Conservation (phyloP, 2,329 filamentous ascomycete genomes). For the Aspergillus udagawae region DNA sequence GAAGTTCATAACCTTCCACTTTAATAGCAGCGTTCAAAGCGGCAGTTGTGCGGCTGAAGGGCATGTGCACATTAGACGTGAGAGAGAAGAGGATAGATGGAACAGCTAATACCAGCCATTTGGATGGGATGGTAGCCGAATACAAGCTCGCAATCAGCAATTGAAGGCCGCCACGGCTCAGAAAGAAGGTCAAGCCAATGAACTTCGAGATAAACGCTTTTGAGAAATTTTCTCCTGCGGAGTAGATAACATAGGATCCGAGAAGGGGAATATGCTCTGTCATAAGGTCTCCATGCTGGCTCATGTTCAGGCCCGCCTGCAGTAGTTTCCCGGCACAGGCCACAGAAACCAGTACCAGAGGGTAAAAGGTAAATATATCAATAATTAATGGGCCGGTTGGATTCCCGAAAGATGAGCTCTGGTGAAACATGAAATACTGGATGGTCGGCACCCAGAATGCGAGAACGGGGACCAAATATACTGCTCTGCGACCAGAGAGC, state of each 20-base stretch:
- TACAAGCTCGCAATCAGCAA: slow-evolving; percentile 63
- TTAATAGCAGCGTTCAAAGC: slow-evolving; percentile 64
- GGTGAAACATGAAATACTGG: slow-evolving; percentile 67
- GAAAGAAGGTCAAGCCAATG: slow-evolving; percentile 60
- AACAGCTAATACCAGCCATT: slow-evolving; percentile 60
- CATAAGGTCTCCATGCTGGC: slow-evolving; percentile 53
- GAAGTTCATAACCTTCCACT: slow-evolving; percentile 64
- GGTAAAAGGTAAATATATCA: slow-evolving; percentile 69
- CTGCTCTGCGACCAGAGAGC: slow-evolving; percentile 47
- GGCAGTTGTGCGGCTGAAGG: slow-evolving; percentile 56
- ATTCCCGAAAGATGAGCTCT: slow-evolving; percentile 64
- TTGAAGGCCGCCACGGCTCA: slow-evolving; percentile 70
- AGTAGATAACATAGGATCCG: slow-evolving; percentile 63
- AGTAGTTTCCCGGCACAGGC: slow-evolving; percentile 62
- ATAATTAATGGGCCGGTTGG: slow-evolving; percentile 70
- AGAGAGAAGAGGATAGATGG: slow-evolving; percentile 64
- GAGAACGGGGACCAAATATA: slow-evolving; percentile 63
- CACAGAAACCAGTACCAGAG: slow-evolving; percentile 61
- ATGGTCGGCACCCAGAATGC: slow-evolving; percentile 70
- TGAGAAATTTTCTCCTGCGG: slow-evolving; percentile 40
- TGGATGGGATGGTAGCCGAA: slow-evolving; percentile 64
- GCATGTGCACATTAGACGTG: slow-evolving; percentile 70
- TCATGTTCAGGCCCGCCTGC: slow-evolving; percentile 55
- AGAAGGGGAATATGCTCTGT: slow-evolving; percentile 64
- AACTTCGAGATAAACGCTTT: slow-evolving; percentile 42